Base-by-base conservation (phyloP, 1,284 basidiomycete genomes). In the Leccinum ponderosum region DNA sequence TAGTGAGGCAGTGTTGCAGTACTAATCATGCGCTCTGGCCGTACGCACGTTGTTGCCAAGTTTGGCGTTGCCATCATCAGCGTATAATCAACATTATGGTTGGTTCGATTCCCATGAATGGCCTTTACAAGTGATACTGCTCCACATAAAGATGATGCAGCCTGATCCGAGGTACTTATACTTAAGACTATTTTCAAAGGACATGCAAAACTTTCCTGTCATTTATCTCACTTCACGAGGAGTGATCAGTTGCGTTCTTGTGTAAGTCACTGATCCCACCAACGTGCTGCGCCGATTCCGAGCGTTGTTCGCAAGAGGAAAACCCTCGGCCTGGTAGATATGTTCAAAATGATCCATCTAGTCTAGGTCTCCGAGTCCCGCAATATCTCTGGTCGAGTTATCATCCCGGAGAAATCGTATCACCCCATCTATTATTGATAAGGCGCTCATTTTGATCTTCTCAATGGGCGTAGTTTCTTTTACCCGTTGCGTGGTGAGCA, bases 1-100 rank as follows among this genome's bases (percentile, higher is more conserved):
- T 74, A 64, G 63, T 6, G 57, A 54, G 55, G 57, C 61, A 35
- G 63, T 44, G 33, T n/a, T 59, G 47, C 8, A 6, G 47, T 58
- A 51, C 44, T 35, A 35, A 52, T 53, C 33, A 20, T 35, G 54
- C 29, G 29, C 55, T 35, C 52, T 55, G 53, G 61, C 56, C 29
- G 27, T 33, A 17, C 50, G 29, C 65, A 53, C 35, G 22, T 37
- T 37, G 47, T 60, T 52, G 15, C 25, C 22, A 20, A n/a, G 22
- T 15, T 27, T 47, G 48, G 25, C 7, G 20, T 27, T 51, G 27
- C 51, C 6, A 52, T 31, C 29, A 31, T 12, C 51, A n/a, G 25
- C 50, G 15, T 29, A 29, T 29, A 48, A 48, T 48, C 7, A 25
- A 48, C 15, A 51, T 51, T 9, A n/a, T 51, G 15, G 9, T n/a